Percentiles rank a stretch among this genome's conserved stretches.
Conservation (phyloP, 805 yeast species). For the Candida silvatica region DNA sequence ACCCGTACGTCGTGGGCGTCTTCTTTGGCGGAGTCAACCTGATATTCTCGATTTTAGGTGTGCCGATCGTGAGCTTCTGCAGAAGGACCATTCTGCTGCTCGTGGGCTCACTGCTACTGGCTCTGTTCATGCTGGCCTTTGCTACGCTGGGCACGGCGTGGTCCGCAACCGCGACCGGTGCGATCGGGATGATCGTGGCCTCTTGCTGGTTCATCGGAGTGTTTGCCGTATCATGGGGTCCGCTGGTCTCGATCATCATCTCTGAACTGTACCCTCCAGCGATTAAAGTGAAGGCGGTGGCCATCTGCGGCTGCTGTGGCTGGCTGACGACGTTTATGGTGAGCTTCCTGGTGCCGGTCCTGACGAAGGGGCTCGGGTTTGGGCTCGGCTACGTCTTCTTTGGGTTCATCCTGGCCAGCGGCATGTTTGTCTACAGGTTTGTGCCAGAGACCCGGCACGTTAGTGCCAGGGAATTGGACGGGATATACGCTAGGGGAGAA, state of each 20-base stretch:
- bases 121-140: conserved; percentile 44
- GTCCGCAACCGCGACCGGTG: conserved; percentile 30
- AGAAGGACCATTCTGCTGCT: conserved; percentile 40
- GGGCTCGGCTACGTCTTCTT: conserved; percentile 55
- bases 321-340: conserved; percentile 61
- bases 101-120: conserved; percentile 41
- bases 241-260: conserved; percentile 56
- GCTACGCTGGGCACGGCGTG: conserved; percentile 45
- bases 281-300: conserved; percentile 45
- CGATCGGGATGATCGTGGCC: conserved; percentile 46
- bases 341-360: conserved; percentile 61
- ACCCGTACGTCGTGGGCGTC: conserved; percentile 49
- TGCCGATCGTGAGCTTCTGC: conserved; percentile 36
- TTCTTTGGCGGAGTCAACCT: conserved; percentile 48
- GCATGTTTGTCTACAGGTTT: conserved; percentile 16
- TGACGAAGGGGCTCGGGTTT: conserved; percentile 54
- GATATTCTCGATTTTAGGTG: conserved; percentile 39
- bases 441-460: conserved; percentile 26
- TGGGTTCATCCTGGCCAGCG: conserved; percentile 12
- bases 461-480: conserved; percentile 16
- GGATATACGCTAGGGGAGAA: conserved; percentile 8
- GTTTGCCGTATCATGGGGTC: conserved; percentile 72
- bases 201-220: conserved; percentile 49
- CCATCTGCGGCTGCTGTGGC: conserved; percentile 51
- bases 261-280: conserved; percentile 58